phyloP scores from a whole-genome alignment of 345 rosid species.

The Euclidium syriacum region DNA sequence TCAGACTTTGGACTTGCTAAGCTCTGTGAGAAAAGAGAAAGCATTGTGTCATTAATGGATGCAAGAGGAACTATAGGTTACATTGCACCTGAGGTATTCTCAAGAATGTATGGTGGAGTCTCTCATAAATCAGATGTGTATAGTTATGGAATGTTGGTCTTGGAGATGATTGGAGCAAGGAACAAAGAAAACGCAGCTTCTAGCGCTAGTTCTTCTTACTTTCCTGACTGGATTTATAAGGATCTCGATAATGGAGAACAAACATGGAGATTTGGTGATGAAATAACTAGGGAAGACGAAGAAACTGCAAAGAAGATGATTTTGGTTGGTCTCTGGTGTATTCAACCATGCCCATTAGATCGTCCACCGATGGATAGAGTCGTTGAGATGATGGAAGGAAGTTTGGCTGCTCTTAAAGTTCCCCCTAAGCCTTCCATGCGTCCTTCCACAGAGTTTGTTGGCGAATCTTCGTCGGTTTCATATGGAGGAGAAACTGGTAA shows the following conservation, averaged over 20 bases:
- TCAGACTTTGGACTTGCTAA: slow-evolving; percentile 44
- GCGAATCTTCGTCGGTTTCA: too few species aligned
- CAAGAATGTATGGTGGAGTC: too few species aligned
- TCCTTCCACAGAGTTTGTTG: neutral
- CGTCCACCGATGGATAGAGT: too few species aligned
- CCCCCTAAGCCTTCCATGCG: neutral
- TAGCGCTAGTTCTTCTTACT: neutral
- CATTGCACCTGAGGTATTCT: too few species aligned
- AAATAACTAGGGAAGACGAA: neutral
- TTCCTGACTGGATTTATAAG: neutral
- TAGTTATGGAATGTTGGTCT: too few species aligned
- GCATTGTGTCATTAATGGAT: too few species aligned
- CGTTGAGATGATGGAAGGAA: neutral
- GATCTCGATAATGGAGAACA: neutral
- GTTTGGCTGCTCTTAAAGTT: neutral
- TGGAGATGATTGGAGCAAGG: too few species aligned
- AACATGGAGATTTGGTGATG: neutral
- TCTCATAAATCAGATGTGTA: too few species aligned
- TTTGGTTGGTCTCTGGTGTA: too few species aligned
- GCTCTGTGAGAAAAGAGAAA: slow-evolving; percentile 21
- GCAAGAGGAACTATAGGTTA: too few species aligned
- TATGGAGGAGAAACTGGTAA: too few species aligned
- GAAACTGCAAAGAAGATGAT: neutral
- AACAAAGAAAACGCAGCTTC: neutral
- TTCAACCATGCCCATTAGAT: too few species aligned